These are phyloP conservation scores for Agaricus blazei DNA, from an alignment of 768 basidiomycete genomes.

Conservation along the genomic window DNA sequence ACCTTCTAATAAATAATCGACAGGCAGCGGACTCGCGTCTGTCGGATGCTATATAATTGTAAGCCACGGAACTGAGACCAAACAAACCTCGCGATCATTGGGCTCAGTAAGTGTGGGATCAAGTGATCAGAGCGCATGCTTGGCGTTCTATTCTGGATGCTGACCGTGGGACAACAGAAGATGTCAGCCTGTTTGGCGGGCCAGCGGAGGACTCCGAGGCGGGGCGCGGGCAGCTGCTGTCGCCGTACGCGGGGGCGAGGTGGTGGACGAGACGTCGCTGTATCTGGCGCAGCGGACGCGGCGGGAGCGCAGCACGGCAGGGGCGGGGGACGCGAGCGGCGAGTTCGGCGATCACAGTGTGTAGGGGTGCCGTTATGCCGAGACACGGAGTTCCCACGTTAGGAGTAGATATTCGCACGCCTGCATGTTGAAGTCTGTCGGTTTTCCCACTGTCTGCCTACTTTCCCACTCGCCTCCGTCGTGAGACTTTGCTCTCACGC, in stretches of 20 bases:
- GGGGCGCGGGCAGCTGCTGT: slow-evolving; percentile 22
- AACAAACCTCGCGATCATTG: no score
- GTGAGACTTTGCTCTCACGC: slow-evolving; percentile 43
- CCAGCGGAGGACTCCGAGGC: neutral
- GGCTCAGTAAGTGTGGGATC: slow-evolving; percentile 30
- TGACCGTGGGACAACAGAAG: slow-evolving; percentile 8
- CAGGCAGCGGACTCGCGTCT: no score
- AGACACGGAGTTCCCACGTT: slow-evolving; percentile 9
- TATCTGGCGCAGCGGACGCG: slow-evolving; percentile 26
- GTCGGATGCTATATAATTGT: no score
- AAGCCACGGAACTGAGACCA: no score
- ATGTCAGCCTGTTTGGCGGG: slow-evolving; percentile 10
- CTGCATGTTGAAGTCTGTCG: slow-evolving; percentile 6
- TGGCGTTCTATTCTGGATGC: slow-evolving; percentile 9
- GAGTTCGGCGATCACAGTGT: neutral
- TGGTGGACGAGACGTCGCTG: slow-evolving; percentile 31
- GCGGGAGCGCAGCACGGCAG: slow-evolving; percentile 2
- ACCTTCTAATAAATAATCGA: no score
- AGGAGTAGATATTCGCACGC: slow-evolving; percentile 10
- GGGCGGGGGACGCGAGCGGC: no score
- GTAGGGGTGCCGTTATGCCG: slow-evolving; percentile 7
- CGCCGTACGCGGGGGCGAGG: slow-evolving; percentile 29
- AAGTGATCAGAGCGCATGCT: neutral
- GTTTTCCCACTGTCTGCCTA: slow-evolving; percentile 14
- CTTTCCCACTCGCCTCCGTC: slow-evolving; percentile 33